These are phyloP conservation scores for Geranium incanum DNA, from an alignment of 441 rosid genomes.

Conservation along the genomic window DNA sequence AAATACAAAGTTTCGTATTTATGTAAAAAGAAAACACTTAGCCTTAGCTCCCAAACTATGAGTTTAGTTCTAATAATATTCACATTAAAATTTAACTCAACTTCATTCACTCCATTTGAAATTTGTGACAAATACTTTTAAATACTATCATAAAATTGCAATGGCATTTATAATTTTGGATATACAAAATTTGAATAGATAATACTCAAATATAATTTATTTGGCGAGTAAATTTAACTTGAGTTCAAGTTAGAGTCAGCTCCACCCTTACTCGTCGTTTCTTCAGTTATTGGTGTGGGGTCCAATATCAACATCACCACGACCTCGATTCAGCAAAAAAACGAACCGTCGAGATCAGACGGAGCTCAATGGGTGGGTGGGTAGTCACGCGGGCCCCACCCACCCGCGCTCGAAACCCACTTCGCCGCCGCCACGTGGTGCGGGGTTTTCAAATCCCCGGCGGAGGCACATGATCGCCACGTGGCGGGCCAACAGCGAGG, in stretches of 20 bases:
- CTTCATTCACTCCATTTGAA: too few species aligned
- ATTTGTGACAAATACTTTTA: too few species aligned
- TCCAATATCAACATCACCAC: background rate
- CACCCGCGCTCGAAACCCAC: background rate
- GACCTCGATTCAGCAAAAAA: background rate
- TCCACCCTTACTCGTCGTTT: background rate
- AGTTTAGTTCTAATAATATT: too few species aligned
- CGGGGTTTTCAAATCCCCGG: background rate
- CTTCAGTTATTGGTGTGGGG: background rate
- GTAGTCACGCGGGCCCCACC: background rate
- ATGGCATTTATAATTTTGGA: too few species aligned
- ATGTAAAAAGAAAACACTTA: too few species aligned
- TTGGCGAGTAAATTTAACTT: too few species aligned
- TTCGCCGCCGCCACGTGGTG: background rate
- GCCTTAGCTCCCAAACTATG: too few species aligned
- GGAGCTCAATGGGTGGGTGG: background rate
- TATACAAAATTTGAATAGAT: too few species aligned
- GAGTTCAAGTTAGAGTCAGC: background rate
- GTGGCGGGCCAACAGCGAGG: background rate
- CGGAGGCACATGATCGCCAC: slow-evolving; percentile 2
- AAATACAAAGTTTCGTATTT: too few species aligned
- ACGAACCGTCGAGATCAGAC: slow-evolving; percentile 4
- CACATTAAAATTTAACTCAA: too few species aligned
- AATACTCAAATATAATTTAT: too few species aligned
- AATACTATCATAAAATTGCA: too few species aligned